Base-by-base conservation (phyloP, 2,329 filamentous ascomycete genomes). In the Ampelomyces quisqualis region DNA sequence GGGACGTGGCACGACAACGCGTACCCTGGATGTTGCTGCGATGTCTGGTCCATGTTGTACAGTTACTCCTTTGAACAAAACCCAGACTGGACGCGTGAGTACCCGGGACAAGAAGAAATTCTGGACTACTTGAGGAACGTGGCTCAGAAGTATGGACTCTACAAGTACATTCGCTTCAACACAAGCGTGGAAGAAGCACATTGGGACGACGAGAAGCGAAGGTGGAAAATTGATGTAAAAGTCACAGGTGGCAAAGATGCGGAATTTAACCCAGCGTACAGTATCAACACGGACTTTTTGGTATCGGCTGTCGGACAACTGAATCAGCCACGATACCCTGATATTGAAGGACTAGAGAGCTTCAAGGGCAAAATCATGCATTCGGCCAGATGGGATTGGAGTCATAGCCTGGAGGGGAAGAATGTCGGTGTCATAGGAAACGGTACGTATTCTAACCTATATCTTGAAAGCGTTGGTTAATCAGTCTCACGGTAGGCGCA, bases 61-160 rank as follows among this genome's bases (percentile, higher is more conserved):
- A 78, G 73, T 29, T 82, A 76, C 60, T 81, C 77, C 5, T 84
- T 83, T 51, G 79, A 77, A 23, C 78, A 80, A 36, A 82, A 81
- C 37, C 67, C 77, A 2, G 69, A 76, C 48, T 81, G 80, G 79
- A 75, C 75, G 1, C 66, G 77, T 13, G 72, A 79, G 38, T 82
- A 80, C 51, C 76, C 80, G 0, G 76, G 77, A 0, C 79, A 83
- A 51, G 77, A 81, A 55, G 80, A 83, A 55, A 79, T 83, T 14
- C 67, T 79, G 22, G 65, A 67, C 15, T 82, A 83, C 49, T 69
- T 83, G 2, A 70, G 74, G 32, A 62, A 64, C 1, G 66, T 80
- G 9, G 79, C 78, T 4, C 69, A 76, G 43, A 76, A 79, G 43
- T 77, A 77, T 54, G 63, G 73, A 5, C 71, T 83, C 0, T 79